Evolutionary conservation across 176 grass and related monocot genomes (phyloP), one percentile per base, ranked within the genome.

Genomic region (Zea mays): DNA sequence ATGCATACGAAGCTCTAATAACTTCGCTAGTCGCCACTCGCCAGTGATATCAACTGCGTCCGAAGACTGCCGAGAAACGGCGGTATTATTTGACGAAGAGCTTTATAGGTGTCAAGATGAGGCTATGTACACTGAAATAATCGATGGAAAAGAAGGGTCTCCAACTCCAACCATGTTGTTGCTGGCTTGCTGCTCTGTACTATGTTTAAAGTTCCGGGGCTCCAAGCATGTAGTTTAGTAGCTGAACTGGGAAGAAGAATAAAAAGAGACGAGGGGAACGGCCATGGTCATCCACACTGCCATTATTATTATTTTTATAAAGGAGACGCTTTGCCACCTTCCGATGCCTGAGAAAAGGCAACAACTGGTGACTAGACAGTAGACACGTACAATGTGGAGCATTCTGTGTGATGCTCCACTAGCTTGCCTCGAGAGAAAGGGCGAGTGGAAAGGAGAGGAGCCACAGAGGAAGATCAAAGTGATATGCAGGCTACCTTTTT

Each of bases 371-470:
- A 69, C 54, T 76, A 36, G 77, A 81, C 63, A 54, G 44, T 81
- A 20, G 77, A 81, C 63, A 15, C 7, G 78, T 69, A 69, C 35
- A 52, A 55, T 13, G 44, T 21, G 44, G 20, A 45, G 62, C 77
- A 75, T 86, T 62, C 67, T 50, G n/a, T 20, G 52, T 70, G 77
- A 86, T 70, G 84, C 71, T 81, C 78, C 78, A 76, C 78, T 81
- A 69, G 46, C 27, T 27, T 27, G 27, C 14, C n/a, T 60, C 2
- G 10, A 79, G 37, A 69, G 66, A 57, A 60, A 62, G 17, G 35
- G 10, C 16, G 20, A 27, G 2, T 11, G n/a, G 19, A 2, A 0
- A 7, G 15, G 40, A 66, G 37, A 62, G 4, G 7, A 4, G 3
- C 39, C 64, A 59, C 51, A 71, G 20, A 80, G 21, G 38, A 60